These are phyloP conservation scores for Cyberlindnera japonica DNA, from an alignment of 805 yeast genomes.

Conservation along the genomic window DNA sequence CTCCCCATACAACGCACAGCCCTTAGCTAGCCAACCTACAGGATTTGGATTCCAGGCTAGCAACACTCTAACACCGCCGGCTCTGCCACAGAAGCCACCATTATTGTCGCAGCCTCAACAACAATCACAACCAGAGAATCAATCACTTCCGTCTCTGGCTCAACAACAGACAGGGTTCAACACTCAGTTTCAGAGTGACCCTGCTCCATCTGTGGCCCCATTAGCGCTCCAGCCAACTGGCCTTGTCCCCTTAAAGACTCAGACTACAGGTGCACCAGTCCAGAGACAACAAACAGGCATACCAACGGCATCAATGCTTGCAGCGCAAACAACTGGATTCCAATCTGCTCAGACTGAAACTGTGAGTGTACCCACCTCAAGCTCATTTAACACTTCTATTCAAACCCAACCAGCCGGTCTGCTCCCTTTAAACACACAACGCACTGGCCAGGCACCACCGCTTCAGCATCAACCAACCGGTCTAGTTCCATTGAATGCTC, in stretches of 20 bases:
- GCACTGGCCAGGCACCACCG: slow-evolving; percentile 17
- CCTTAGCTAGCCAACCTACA: slow-evolving; percentile 21
- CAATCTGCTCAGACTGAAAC: background rate
- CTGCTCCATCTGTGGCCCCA: too few relatives aligned
- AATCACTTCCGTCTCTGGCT: slow-evolving; percentile 10
- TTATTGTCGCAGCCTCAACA: slow-evolving; percentile 27
- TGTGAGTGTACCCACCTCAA: too few relatives aligned
- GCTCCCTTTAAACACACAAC: slow-evolving; percentile 5
- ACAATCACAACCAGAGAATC: slow-evolving; percentile 28
- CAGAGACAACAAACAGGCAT: slow-evolving; percentile 66
- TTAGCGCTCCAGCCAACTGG: slow-evolving; percentile 12
- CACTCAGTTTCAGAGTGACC: too few relatives aligned
- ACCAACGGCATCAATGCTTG: slow-evolving; percentile 39
- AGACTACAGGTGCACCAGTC: slow-evolving; percentile 15
- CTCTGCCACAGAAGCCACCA: background rate
- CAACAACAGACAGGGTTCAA: slow-evolving; percentile 11
- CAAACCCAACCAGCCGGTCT: slow-evolving; percentile 12
- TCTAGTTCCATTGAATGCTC: slow-evolving; percentile 44
- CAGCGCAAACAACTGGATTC: slow-evolving; percentile 15
- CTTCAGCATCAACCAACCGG: slow-evolving; percentile 66
- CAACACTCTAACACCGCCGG: background rate
- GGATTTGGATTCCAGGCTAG: slow-evolving; percentile 26
- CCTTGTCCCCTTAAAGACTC: slow-evolving; percentile 11
- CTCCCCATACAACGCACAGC: slow-evolving; percentile 4
- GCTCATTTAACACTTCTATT: too few relatives aligned